These are phyloP conservation scores for Jimgerdemannia lactiflua DNA, from an alignment of 192 early-diverging fungal genomes.

Conservation along the genomic window DNA sequence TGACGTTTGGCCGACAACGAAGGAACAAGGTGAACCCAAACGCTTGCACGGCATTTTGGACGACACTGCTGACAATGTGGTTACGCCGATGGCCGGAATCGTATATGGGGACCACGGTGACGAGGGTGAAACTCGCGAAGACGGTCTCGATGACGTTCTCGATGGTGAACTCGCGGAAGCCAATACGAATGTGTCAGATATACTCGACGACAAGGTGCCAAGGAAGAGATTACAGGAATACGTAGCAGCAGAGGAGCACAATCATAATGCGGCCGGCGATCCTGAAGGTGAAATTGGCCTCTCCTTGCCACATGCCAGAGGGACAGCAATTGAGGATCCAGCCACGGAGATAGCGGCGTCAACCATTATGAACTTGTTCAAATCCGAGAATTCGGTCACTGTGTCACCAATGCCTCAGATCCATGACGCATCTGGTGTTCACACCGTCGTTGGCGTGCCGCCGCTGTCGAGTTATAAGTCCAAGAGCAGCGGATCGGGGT, in stretches of 20 bases:
- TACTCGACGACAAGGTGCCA: background rate
- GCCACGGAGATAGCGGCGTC: slow-evolving; percentile 13
- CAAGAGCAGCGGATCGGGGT: background rate
- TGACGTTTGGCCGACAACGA: slow-evolving; percentile 29
- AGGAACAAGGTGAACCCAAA: background rate
- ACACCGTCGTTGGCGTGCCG: background rate
- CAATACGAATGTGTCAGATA: no score
- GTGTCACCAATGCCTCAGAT: background rate
- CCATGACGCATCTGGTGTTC: background rate
- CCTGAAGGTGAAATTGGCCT: background rate
- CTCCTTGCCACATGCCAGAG: background rate
- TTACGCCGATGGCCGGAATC: no score
- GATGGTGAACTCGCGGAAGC: no score
- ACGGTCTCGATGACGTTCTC: no score
- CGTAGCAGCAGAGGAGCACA: background rate
- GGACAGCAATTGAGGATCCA: slow-evolving; percentile 2
- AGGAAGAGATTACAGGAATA: background rate
- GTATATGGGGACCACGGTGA: no score
- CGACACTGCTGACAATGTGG: background rate
- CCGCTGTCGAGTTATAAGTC: background rate
- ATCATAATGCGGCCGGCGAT: background rate
- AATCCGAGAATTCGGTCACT: background rate
- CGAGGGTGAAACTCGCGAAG: no score
- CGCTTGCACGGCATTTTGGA: slow-evolving; percentile 31
- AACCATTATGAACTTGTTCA: slow-evolving; percentile 1